Evolutionary conservation across 441 rosid species (phyloP).

Genomic region (Francoa sonchifolia): DNA sequence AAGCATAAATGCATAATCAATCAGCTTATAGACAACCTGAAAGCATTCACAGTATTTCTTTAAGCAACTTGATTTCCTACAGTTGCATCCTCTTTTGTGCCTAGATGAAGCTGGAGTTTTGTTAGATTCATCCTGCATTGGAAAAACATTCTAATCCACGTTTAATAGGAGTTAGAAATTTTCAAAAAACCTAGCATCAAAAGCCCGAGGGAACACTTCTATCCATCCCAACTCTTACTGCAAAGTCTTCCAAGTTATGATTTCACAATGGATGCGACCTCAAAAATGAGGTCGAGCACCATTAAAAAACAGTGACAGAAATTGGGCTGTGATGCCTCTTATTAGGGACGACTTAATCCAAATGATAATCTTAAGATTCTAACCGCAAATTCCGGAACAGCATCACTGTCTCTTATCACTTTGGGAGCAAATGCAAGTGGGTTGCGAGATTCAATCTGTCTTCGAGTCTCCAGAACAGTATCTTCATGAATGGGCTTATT

Average conservation of each 20-base stretch:
- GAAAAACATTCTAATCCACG: no score
- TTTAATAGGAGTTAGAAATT: no score
- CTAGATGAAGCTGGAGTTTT: conserved; percentile 33
- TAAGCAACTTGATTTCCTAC: conserved; percentile 58
- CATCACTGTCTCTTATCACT: no score
- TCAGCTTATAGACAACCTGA: conserved; percentile 26
- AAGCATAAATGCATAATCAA: not conserved
- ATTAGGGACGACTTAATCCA: no score
- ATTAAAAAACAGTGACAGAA: no score
- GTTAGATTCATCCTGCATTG: conserved; percentile 30
- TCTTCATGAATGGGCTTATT: conserved; percentile 47
- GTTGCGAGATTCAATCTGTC: conserved; percentile 46
- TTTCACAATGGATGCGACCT: no score
- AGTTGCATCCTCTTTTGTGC: conserved; percentile 61
- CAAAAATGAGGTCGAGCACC: no score
- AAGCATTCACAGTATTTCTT: conserved; percentile 72
- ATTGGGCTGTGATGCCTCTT: no score
- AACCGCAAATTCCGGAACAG: no score
- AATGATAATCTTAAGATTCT: no score
- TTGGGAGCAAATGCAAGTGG: conserved; percentile 67
- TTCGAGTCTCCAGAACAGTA: conserved; percentile 39
- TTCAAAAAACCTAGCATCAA: no score
- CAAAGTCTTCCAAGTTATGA: no score
- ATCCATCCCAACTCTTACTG: conserved; percentile 19
- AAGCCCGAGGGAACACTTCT: conserved; percentile 2